A percentile compares a stretch with the other conserved stretches of the same genome.
phyloP scores from a whole-genome alignment of 306 rosid species.

The Gillenia trifoliata region DNA sequence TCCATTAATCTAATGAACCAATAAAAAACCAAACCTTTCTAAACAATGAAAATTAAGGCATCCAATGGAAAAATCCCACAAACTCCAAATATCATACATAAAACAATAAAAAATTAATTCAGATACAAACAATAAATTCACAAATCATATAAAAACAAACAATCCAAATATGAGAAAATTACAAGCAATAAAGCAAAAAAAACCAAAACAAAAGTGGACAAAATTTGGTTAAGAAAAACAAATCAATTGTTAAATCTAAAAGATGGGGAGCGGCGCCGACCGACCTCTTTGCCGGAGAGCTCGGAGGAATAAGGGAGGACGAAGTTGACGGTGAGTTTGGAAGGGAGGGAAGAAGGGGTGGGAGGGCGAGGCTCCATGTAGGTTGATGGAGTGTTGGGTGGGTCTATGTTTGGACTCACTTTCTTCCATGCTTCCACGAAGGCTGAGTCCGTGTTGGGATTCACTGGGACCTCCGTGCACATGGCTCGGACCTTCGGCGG shows the following conservation, averaged over 20 bases:
- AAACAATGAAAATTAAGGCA: no score
- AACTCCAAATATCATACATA: no score
- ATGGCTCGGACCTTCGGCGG: constrained; percentile 25
- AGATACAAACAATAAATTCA: background rate
- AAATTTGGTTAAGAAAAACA: background rate
- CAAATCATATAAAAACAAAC: background rate
- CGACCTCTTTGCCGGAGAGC: constrained; percentile 68
- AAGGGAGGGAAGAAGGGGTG: constrained; percentile 50
- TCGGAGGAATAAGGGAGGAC: constrained; percentile 75
- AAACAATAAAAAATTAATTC: no score
- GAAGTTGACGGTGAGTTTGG: constrained; percentile 74
- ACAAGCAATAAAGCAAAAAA: background rate
- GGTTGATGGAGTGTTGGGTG: constrained; percentile 64
- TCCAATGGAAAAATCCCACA: background rate
- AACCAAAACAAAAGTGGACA: background rate
- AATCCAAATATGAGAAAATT: background rate
- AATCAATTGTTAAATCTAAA: background rate
- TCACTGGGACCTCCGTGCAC: constrained; percentile 45
- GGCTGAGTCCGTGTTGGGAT: constrained; percentile 2
- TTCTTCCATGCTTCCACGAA: constrained; percentile 65
- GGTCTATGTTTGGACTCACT: constrained; percentile 46
- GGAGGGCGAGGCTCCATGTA: constrained; percentile 64
- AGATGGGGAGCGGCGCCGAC: no score
- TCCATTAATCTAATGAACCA: background rate
- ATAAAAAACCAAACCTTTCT: no score